phyloP scores from a whole-genome alignment of 495 filamentous ascomycete species.

The Talaromyces proteolyticus region DNA sequence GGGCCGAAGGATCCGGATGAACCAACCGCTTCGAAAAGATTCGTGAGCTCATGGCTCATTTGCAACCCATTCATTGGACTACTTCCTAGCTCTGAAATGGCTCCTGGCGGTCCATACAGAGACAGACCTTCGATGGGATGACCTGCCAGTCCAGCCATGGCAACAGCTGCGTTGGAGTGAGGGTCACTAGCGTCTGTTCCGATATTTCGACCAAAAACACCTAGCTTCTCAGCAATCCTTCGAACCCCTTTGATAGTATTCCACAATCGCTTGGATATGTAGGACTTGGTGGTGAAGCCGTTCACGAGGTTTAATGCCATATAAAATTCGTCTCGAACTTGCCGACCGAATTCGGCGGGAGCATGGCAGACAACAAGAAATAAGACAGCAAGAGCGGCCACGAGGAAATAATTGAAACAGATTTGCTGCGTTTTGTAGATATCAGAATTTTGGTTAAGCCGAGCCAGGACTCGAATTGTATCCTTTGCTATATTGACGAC shows the following conservation, averaged over 20 bases:
- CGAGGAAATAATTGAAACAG: conserved; percentile 82
- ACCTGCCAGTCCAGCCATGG: conserved; percentile 69
- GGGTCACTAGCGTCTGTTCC: conserved; percentile 42
- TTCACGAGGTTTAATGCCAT: conserved; percentile 79
- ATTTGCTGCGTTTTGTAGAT: conserved; percentile 77
- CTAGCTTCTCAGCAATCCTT: conserved; percentile 72
- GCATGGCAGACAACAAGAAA: conserved; percentile 82
- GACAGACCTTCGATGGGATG: conserved; percentile 59
- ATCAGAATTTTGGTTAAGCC: conserved; percentile 72
- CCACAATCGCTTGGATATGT: conserved; percentile 76
- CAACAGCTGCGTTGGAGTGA: conserved; percentile 62
- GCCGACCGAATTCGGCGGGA: conserved; percentile 65
- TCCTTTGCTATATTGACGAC: conserved; percentile 76
- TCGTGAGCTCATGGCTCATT: conserved; percentile 60
- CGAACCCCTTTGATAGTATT: conserved; percentile 73
- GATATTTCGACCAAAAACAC: conserved; percentile 50
- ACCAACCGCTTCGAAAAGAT: conserved; percentile 66
- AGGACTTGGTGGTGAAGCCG: conserved; percentile 71
- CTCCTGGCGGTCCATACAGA: conserved; percentile 41
- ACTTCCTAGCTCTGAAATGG: conserved; percentile 44
- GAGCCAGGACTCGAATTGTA: conserved; percentile 67
- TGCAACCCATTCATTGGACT: conserved; percentile 57
- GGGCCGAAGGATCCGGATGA: conserved; percentile 41
- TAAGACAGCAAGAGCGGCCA: conserved; percentile 72
- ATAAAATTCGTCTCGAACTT: conserved; percentile 80